Percentiles rank a stretch among this genome's conserved stretches.
Evolutionary conservation across 345 rosid species (phyloP).

Genomic region (Passiflora organensis): DNA sequence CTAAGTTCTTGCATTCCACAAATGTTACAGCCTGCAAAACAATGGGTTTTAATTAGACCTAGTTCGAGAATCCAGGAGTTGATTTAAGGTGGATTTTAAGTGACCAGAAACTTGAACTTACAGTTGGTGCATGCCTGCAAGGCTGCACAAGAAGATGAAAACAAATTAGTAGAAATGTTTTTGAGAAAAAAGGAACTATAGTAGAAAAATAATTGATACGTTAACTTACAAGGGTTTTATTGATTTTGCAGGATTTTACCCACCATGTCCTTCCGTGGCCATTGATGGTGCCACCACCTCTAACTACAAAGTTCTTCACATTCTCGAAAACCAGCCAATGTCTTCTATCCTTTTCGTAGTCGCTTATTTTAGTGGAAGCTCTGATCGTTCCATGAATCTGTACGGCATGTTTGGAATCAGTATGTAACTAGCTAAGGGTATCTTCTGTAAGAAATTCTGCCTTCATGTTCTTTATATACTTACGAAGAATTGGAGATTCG

Average conservation of each 20-base stretch:
- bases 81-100: not conserved
- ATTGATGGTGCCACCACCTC: constrained; percentile 81
- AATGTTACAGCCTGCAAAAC: constrained; percentile 69
- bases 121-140: constrained; percentile 78
- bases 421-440: not conserved
- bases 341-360: constrained; percentile 39
- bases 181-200: not conserved
- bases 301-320: constrained; percentile 49
- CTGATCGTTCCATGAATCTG: constrained; percentile 68
- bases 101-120: constrained; percentile 24
- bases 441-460: too few relatives aligned
- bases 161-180: too few relatives aligned
- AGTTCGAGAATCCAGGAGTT: not conserved
- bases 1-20: constrained; percentile 47
- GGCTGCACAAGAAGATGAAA: constrained; percentile 74
- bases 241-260: constrained; percentile 79
- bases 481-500: constrained; percentile 57
- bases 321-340: constrained; percentile 57
- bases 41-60: not conserved
- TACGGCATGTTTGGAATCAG: not conserved
- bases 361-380: constrained; percentile 48
- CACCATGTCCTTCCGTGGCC: constrained; percentile 92
- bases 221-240: constrained; percentile 47
- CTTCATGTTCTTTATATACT: too few relatives aligned
- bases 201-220: not conserved